Evolutionary conservation across 768 basidiomycete genomes (phyloP).

Genomic region (Exsudoporus frostii): DNA sequence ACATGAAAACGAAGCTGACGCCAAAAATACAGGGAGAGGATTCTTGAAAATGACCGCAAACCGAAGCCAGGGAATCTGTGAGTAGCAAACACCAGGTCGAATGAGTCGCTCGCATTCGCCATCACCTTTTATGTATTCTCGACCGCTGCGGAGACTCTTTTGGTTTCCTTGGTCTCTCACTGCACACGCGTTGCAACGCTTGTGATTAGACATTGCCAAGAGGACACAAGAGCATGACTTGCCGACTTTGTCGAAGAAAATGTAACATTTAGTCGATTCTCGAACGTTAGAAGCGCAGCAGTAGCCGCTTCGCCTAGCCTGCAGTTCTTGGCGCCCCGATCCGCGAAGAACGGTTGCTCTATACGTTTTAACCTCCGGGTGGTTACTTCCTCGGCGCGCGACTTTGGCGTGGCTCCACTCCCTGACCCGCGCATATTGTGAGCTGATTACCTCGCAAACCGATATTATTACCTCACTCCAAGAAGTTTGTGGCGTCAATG

Average conservation of each 20-base stretch:
- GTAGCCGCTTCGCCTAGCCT: not conserved
- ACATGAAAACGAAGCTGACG: not conserved
- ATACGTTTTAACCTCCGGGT: not conserved
- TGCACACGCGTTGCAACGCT: not conserved
- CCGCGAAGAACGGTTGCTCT: slow-evolving; percentile 1
- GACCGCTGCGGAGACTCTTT: not conserved
- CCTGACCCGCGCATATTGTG: not conserved
- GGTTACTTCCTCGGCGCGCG: not conserved
- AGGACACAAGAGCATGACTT: not conserved
- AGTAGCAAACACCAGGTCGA: not conserved
- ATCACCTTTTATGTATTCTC: slow-evolving; percentile 11
- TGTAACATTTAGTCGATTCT: not conserved
- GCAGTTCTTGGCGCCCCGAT: slow-evolving; percentile 20
- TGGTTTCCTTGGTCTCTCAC: not conserved
- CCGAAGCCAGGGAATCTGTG: not conserved
- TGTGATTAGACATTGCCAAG: slow-evolving; percentile 8
- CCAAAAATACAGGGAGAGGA: slow-evolving; percentile 3
- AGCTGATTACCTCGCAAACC: not conserved
- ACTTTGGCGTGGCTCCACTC: not conserved
- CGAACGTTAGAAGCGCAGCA: not conserved
- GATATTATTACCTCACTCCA: slow-evolving; percentile 11
- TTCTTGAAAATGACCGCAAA: not conserved
- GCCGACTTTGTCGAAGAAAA: slow-evolving; percentile 14
- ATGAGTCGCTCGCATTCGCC: not conserved
- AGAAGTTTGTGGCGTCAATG: not conserved